These are phyloP conservation scores for Erythrobasidium hasegawianum DNA, from an alignment of 1,284 basidiomycete species.

Conservation along the genomic window DNA sequence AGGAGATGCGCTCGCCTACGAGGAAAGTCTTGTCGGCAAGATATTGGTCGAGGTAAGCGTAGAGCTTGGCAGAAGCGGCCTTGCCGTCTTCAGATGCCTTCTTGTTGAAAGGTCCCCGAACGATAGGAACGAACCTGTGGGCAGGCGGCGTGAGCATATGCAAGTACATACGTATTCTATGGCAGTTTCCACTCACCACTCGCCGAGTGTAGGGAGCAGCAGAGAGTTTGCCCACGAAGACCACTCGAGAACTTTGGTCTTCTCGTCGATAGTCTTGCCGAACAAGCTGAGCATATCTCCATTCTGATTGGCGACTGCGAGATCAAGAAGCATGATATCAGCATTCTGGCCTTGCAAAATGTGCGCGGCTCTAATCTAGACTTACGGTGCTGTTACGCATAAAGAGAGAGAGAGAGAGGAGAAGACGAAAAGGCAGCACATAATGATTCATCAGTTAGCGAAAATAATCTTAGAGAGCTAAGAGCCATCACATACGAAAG, in stretches of 20 bases:
- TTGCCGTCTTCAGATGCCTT: conserved; percentile 60
- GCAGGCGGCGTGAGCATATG: no score
- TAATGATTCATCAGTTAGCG: no score
- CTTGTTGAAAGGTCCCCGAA: conserved; percentile 54
- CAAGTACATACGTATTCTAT: no score
- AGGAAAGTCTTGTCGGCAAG: conserved; percentile 81
- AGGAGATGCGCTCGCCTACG: conserved; percentile 87
- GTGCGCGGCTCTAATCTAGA: no score
- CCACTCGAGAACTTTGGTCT: conserved; percentile 42
- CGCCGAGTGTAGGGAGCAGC: background rate
- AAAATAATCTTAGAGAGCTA: no score
- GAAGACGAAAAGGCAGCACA: conserved; percentile 28
- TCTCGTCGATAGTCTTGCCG: conserved; percentile 40
- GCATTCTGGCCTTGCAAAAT: background rate
- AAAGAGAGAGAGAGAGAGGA: conserved; percentile 51
- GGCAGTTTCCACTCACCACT: conserved; percentile 50
- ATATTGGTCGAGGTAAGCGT: conserved; percentile 68
- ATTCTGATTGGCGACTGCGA: conserved; percentile 12
- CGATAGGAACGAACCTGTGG: conserved; percentile 64
- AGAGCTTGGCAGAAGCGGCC: conserved; percentile 41
- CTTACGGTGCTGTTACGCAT: conserved; percentile 50
- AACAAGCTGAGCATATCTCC: conserved; percentile 40
- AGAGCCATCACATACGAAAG: conserved; percentile 65
- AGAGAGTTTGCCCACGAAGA: conserved; percentile 34
- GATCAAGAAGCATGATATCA: background rate